Evolutionary conservation across 805 yeast genomes (phyloP), one percentile per base, ranked within the genome.

Genomic region (Cephaloascus fragrans): DNA sequence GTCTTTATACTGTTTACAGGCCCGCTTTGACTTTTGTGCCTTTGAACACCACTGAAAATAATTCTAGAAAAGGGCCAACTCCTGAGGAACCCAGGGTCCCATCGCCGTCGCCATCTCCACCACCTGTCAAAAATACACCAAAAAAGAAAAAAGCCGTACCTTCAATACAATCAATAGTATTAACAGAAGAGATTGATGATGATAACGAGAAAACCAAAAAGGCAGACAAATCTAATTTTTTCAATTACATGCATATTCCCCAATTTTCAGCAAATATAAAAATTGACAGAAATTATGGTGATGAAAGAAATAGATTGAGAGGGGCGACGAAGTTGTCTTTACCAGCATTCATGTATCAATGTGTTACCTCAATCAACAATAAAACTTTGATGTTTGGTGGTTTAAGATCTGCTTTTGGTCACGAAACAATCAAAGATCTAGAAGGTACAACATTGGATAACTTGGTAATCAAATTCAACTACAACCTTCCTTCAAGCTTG

Each of bases 221-320:
- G n/a, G 33, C 33, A 9, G 33, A 31, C 15, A 14, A 14, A 14
- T 31, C 33, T 14, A 16, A 9, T 16, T 31, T 31, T 16, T 31
- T 31, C 33, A 31, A 31, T 31, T 31, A 31, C 33, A 31, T 31
- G 33, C 33, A 31, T 31, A n/a, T 31, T 6, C 33, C 33, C 8
- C n/a, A 9, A 6, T 31, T 31, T 31, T 31, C 33, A 14, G 15
- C 33, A 14, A 31, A 31, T 31, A 31, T n/a, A 9, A 14, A 16
- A 31, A 31, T 31, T 16, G 33, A 31, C 15, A 31, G 33, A 31
- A 14, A 31, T 31, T 31, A 31, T 16, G 18, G 18, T 16, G 33
- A 31, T 31, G 33, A 16, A 6, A 14, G 33, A 14, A 16, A 14
- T 16, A 14, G n/a, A 6, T 14, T 31, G 15, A 23, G 28, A 12